Evolutionary conservation across 2,329 filamentous ascomycete genomes (phyloP).

Genomic region (Fusarium sp.): DNA sequence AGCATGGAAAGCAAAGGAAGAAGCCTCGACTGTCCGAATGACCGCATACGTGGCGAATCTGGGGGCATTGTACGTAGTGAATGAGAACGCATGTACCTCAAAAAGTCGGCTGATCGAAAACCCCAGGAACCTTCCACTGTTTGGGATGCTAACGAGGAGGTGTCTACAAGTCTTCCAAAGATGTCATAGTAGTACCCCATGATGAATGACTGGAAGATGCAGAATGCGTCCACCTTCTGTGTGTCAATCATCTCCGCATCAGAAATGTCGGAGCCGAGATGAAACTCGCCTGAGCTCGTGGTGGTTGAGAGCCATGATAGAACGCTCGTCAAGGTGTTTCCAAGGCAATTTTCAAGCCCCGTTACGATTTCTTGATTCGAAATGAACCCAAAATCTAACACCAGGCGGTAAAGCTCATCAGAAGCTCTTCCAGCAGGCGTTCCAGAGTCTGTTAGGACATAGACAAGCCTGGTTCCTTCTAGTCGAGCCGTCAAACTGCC

Average conservation of each 20-base stretch:
- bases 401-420: neutral
- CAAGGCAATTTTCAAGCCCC: neutral
- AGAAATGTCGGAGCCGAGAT: neutral
- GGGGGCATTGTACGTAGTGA: neutral
- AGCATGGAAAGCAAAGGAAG: neutral
- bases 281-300: neutral
- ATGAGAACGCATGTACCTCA: neutral
- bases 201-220: conserved; percentile 10
- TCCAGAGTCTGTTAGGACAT: neutral
- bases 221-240: neutral
- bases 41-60: neutral
- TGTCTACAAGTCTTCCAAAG: conserved; percentile 15
- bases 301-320: neutral
- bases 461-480: neutral
- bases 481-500: neutral
- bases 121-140: neutral
- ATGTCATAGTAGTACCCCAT: conserved; percentile 13
- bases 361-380: neutral
- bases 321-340: neutral
- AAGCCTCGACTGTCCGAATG: neutral
- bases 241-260: neutral
- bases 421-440: neutral
- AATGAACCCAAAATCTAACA: neutral
- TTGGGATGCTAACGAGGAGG: neutral
- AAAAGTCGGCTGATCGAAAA: neutral